These are phyloP conservation scores for Geosmithia flava DNA, from an alignment of 2,329 filamentous ascomycete genomes.

Conservation along the genomic window DNA sequence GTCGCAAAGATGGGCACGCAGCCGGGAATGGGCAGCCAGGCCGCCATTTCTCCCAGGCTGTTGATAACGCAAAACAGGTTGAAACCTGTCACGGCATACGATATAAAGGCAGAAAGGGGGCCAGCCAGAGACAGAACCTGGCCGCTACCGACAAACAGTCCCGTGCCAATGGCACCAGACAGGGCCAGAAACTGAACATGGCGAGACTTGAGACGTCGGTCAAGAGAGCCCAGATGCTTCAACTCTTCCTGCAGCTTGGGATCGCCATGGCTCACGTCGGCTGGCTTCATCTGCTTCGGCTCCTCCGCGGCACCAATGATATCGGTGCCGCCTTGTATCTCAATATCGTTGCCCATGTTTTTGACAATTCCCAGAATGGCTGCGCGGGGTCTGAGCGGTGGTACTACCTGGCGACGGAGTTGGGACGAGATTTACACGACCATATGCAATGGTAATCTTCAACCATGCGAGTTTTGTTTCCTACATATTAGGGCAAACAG, in stretches of 20 bases:
- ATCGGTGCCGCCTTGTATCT: background rate
- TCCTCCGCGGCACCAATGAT: background rate
- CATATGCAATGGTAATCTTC: too few species aligned
- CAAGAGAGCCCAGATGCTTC: conserved; percentile 19
- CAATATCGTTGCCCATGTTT: background rate
- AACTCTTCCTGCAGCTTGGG: conserved; percentile 9
- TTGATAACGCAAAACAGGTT: conserved; percentile 35
- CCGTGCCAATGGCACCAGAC: conserved; percentile 28
- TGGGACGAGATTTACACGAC: too few species aligned
- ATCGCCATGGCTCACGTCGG: conserved; percentile 1
- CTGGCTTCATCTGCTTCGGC: background rate
- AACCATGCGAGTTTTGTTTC: too few species aligned
- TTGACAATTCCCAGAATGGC: background rate
- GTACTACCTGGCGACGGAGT: background rate
- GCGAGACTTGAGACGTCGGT: conserved; percentile 24
- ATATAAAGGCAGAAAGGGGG: conserved; percentile 26
- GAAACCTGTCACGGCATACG: conserved; percentile 28
- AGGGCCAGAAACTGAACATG: conserved; percentile 29
- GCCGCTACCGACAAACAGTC: conserved; percentile 29
- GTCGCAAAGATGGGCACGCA: conserved; percentile 36
- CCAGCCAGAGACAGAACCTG: conserved; percentile 28
- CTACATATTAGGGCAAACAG: too few species aligned
- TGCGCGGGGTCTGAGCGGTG: background rate
- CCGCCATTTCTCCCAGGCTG: conserved; percentile 44
- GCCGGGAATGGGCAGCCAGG: conserved; percentile 46